These are phyloP conservation scores for Trichoderma lentiforme DNA, from an alignment of 2,329 filamentous ascomycete genomes.

Conservation along the genomic window DNA sequence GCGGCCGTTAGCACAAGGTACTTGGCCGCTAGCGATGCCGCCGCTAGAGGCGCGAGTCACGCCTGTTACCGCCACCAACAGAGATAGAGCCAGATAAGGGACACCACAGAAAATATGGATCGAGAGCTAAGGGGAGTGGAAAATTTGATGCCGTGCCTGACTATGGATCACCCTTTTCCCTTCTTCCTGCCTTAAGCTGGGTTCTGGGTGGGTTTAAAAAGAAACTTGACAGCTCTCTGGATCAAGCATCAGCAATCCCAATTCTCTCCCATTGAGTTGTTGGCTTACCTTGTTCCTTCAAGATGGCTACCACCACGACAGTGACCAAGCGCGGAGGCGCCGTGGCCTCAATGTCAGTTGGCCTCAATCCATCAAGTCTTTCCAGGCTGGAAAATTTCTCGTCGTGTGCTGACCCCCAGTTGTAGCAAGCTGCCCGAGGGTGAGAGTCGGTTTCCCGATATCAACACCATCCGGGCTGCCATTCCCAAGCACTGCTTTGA, in stretches of 20 bases:
- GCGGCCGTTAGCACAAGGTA: background rate
- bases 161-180: constrained; percentile 12
- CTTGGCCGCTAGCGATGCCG: background rate
- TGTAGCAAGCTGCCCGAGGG: constrained; percentile 14
- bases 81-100: constrained; percentile 4
- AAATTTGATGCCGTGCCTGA: constrained; percentile 17
- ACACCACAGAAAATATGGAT: constrained; percentile 14
- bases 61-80: background rate
- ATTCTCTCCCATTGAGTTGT: constrained; percentile 3
- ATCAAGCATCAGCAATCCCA: background rate
- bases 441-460: constrained; percentile 14
- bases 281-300: background rate
- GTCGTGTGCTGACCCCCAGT: background rate
- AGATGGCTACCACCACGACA: constrained; percentile 14
- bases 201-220: constrained; percentile 5
- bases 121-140: constrained; percentile 6
- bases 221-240: background rate
- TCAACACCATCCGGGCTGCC: constrained; percentile 29
- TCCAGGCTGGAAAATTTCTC: background rate
- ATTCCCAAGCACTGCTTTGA: constrained; percentile 62
- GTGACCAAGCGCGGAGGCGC: constrained; percentile 13
- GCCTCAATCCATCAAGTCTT: background rate
- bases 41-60: background rate
- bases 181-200: constrained; percentile 10
- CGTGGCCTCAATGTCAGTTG: constrained; percentile 11